Percentiles rank a stretch among this genome's conserved stretches.
Evolutionary conservation across 2,329 filamentous ascomycete genomes (phyloP).

Genomic region (Tolypocladium ovalisporum): DNA sequence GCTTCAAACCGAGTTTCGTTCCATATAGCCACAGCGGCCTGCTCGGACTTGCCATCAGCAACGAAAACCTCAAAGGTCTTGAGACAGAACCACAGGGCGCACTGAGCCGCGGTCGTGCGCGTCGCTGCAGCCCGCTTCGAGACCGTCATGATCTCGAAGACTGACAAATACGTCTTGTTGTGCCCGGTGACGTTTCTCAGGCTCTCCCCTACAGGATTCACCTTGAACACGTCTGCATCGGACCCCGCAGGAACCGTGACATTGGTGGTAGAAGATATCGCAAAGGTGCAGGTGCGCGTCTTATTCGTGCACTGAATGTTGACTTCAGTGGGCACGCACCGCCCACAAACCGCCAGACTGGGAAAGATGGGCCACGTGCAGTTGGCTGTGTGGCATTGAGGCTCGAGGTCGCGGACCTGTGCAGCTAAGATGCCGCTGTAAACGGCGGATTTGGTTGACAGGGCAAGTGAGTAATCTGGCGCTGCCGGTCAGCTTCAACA

Average conservation of each 20-base stretch:
- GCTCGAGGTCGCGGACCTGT: constrained; percentile 13
- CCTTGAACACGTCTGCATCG: constrained; percentile 17
- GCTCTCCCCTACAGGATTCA: constrained; percentile 11
- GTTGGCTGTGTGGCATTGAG: constrained; percentile 19
- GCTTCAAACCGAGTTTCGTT: constrained; percentile 16
- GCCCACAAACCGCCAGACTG: constrained; percentile 23
- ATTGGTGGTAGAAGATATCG: constrained; percentile 16
- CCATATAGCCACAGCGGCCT: constrained; percentile 15
- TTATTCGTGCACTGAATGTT: constrained; percentile 9
- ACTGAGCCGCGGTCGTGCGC: constrained; percentile 15
- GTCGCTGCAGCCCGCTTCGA: constrained; percentile 11
- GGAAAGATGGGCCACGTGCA: constrained; percentile 26
- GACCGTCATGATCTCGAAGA: constrained; percentile 23
- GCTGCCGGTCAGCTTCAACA: neutral
- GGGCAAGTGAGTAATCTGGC: constrained; percentile 10
- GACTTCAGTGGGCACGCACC: constrained; percentile 12
- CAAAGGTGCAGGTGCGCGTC: constrained; percentile 16
- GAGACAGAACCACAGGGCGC: constrained; percentile 26
- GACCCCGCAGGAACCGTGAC: constrained; percentile 10
- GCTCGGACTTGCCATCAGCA: constrained; percentile 15
- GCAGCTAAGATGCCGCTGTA: constrained; percentile 24
- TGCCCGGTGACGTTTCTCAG: constrained; percentile 4
- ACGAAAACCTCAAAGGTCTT: constrained; percentile 18
- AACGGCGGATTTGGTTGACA: constrained; percentile 26
- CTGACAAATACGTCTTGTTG: constrained; percentile 19